A percentile compares a stretch with the other conserved stretches of the same genome.
These are phyloP conservation scores for Neopestalotiopsis sp. DNA, from an alignment of 2,329 filamentous ascomycete species.

Conservation along the genomic window DNA sequence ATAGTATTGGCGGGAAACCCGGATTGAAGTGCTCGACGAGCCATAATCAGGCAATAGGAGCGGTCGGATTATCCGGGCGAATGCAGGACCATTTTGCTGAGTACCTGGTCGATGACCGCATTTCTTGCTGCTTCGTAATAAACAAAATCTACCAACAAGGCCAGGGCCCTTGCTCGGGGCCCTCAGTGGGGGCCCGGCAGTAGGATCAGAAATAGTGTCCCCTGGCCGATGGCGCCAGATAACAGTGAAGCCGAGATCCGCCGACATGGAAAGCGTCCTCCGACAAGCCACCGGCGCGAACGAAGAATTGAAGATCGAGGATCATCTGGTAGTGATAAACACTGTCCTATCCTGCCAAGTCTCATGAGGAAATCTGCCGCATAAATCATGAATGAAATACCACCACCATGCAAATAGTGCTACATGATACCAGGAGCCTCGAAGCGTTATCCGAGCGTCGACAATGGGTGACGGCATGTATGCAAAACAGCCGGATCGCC, in stretches of 20 bases:
- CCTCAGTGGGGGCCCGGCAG: neutral
- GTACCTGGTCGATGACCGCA: neutral
- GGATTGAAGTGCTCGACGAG: neutral
- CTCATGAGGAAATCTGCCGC: no score
- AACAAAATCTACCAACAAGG: neutral
- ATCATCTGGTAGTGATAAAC: no score
- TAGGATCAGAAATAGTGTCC: neutral
- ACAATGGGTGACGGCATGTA: no score
- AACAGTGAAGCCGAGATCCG: neutral
- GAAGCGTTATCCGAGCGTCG: no score
- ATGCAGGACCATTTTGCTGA: neutral
- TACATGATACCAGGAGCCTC: no score
- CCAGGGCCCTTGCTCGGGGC: neutral
- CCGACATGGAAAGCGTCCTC: neutral
- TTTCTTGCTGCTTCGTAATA: neutral
- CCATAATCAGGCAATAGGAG: neutral
- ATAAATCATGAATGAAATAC: no score
- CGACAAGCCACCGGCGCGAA: neutral
- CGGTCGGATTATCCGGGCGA: neutral
- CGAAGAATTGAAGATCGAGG: neutral
- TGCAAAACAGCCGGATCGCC: no score
- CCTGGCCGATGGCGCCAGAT: neutral
- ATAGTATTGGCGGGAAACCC: neutral
- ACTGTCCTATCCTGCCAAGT: no score
- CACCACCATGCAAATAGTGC: no score